Base-by-base conservation (phyloP, 768 basidiomycete genomes). In the Trametes gibbosa region DNA sequence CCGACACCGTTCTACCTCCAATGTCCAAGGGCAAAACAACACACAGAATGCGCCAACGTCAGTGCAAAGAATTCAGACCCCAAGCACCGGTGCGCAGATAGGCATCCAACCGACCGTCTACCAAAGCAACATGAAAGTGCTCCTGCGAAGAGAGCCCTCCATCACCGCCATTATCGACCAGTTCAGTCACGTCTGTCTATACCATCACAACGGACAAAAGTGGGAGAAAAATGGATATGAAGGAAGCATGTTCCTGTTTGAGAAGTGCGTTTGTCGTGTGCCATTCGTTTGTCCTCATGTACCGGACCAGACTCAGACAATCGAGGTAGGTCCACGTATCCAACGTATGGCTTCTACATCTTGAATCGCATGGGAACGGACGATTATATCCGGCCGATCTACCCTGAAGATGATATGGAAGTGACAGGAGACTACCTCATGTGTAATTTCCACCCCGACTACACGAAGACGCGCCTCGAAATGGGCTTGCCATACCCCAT, bases 231-330 rank as follows among this genome's bases (percentile, higher is more conserved):
- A 87, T 60, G 90, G 90, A 42, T 89, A 74, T 69, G 91, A 94
- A 70, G 92, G 91, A n/a, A 87, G 83, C 74, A 90, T 93, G 85
- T 93, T 94, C 74, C 76, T 94, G 64, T 91, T 89, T 66, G 90
- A 93, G 75, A 79, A 90, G 90, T 91, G 65, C 64, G 83, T 77
- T 32, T 5, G 46, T 27, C 37, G 53, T 25, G 24, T 12, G 32
- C 27, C 14, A 19, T 34, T 19, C 12, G 1, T 42, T n/a, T 21
- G 32, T 40, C 34, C 34, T 3, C 23, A 25, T 14, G 32, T 41
- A 2, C n/a, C n/a, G n/a, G n/a, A n/a, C 19, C 37, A 43, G 34
- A 24, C 56, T 62, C 7, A 54, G 32, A 52, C 27, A 32, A 50
- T 47, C 41, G 34, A 41, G 32, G 17, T 65, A 92, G 90, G 66